Evolutionary conservation across 163 green algal species (phyloP).

Genomic region (Chlorella variabilis): DNA sequence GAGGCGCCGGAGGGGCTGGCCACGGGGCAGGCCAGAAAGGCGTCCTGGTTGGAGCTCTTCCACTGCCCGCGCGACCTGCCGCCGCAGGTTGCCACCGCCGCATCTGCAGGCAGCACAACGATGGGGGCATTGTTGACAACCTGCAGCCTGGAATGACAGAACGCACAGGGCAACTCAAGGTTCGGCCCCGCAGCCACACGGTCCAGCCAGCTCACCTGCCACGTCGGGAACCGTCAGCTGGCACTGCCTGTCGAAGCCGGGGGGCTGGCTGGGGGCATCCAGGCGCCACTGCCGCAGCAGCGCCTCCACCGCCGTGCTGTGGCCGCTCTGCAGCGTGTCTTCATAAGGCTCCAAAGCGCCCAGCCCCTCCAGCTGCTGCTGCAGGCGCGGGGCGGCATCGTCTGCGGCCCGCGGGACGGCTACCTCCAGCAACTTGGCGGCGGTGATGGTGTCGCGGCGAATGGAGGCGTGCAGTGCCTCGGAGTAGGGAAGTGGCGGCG

Average conservation of each 20-base stretch:
- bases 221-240: neutral
- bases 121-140: too few relatives aligned
- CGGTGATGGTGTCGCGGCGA: neutral
- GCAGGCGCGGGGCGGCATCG: neutral
- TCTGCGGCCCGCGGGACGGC: neutral
- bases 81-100: conserved; percentile 22
- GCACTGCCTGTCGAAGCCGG: conserved; percentile 7
- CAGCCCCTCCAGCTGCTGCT: neutral
- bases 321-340: neutral
- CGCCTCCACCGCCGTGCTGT: neutral
- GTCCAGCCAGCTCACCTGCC: too few relatives aligned
- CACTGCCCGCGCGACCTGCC: conserved; percentile 4
- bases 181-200: too few relatives aligned
- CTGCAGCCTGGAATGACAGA: too few relatives aligned
- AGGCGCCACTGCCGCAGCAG: neutral
- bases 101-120: conserved; percentile 20
- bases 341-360: neutral
- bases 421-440: neutral
- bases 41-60: conserved; percentile 45
- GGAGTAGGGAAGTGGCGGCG: neutral
- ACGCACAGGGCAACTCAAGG: too few relatives aligned
- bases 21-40: conserved; percentile 16
- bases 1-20: neutral
- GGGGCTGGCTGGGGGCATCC: neutral
- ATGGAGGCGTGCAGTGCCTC: neutral